Evolutionary conservation across 495 filamentous ascomycete genomes (phyloP).

Genomic region (Aspergillus cristatus): DNA sequence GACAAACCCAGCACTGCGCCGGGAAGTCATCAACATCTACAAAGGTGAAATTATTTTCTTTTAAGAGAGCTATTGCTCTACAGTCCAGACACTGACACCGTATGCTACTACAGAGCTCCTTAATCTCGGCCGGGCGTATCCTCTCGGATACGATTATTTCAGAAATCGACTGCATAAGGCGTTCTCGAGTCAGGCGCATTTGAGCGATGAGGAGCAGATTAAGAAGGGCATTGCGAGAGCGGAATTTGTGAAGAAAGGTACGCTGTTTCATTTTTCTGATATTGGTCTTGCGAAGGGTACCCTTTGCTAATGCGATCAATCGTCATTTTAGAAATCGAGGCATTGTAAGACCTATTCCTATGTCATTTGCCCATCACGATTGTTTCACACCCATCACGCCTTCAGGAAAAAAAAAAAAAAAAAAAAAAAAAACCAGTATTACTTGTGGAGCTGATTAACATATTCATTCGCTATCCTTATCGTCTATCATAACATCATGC

Average conservation of each 20-base stretch:
- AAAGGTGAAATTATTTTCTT: constrained; percentile 57
- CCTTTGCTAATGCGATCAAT: not conserved
- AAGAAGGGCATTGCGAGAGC: constrained; percentile 63
- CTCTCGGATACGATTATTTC: constrained; percentile 80
- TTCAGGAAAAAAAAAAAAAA: too few species aligned
- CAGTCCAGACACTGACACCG: not conserved
- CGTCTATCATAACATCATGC: constrained; percentile 25
- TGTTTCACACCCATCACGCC: too few species aligned
- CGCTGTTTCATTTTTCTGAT: constrained; percentile 3
- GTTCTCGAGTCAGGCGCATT: constrained; percentile 61
- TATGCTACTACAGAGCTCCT: constrained; percentile 55
- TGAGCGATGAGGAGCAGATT: constrained; percentile 68
- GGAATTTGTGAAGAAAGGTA: constrained; percentile 86
- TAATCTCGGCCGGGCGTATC: constrained; percentile 77
- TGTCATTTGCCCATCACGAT: not conserved
- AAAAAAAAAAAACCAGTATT: too few species aligned
- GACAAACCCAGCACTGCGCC: constrained; percentile 52
- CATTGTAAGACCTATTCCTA: constrained; percentile 55
- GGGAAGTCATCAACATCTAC: constrained; percentile 81
- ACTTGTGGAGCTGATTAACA: too few species aligned
- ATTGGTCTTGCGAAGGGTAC: not conserved
- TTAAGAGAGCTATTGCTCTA: too few species aligned
- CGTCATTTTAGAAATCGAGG: constrained; percentile 64
- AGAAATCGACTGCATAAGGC: constrained; percentile 71
- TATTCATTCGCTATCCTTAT: constrained; percentile 9